phyloP scores from a whole-genome alignment of 2,329 filamentous ascomycete species.

The Teratosphaeria gauchensis region DNA sequence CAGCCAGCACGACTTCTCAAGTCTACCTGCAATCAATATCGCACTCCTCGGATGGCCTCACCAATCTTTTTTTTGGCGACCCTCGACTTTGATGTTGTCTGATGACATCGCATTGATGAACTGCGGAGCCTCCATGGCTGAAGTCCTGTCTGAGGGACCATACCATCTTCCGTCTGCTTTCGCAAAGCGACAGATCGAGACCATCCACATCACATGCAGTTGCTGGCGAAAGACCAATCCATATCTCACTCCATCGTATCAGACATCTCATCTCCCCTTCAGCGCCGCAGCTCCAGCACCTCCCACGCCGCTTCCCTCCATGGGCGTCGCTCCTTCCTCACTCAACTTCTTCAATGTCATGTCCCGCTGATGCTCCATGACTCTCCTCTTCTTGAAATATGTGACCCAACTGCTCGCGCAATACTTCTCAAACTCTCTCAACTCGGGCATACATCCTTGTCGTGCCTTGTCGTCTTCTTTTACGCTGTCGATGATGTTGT shows the following conservation, averaged over 20 bases:
- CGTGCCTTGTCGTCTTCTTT: constrained; percentile 45
- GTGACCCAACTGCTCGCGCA: constrained; percentile 91
- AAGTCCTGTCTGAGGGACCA: too few relatives aligned
- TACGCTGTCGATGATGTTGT: constrained; percentile 70
- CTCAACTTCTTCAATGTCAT: constrained; percentile 63
- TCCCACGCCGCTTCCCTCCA: constrained; percentile 7
- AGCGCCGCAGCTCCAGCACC: constrained; percentile 7
- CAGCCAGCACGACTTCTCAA: too few relatives aligned
- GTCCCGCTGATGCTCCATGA: constrained; percentile 83
- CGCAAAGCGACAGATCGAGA: too few relatives aligned
- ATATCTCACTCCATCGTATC: neutral
- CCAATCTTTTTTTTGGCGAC: too few relatives aligned
- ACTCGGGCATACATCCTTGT: constrained; percentile 47
- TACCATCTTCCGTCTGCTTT: too few relatives aligned
- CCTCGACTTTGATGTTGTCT: too few relatives aligned
- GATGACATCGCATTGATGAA: too few relatives aligned
- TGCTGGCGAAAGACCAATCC: too few relatives aligned
- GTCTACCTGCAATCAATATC: too few relatives aligned
- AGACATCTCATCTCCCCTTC: constrained; percentile 3
- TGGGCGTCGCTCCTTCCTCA: constrained; percentile 31
- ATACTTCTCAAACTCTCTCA: constrained; percentile 65
- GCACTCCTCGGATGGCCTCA: too few relatives aligned
- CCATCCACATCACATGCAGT: too few relatives aligned
- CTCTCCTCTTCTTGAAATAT: constrained; percentile 95
- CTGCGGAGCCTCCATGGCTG: too few relatives aligned